Conservation (phyloP, 73 alveolate genomes). For the Diophrys sp. region DNA sequence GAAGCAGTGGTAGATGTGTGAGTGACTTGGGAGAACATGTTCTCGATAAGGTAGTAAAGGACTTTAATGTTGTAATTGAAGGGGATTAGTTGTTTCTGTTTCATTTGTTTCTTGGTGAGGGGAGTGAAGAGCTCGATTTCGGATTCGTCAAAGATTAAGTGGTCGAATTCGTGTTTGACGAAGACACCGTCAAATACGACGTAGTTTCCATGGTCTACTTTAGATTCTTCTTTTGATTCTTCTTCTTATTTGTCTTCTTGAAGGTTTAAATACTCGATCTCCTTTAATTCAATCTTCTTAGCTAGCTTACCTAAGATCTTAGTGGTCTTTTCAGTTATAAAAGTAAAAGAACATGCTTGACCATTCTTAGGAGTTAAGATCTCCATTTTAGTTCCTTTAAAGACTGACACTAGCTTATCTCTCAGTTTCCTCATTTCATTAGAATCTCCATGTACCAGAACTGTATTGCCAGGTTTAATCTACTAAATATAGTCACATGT, state of each 20-base stretch:
- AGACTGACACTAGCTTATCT: slow-evolving; percentile 63
- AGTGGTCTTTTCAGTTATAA: slow-evolving; percentile 69
- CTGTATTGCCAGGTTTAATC: slow-evolving; percentile 91
- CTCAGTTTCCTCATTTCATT: slow-evolving; percentile 91
- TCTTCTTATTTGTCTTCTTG: slow-evolving; percentile 12
- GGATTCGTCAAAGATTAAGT: slow-evolving; percentile 41
- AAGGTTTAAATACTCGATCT: slow-evolving; percentile 2
- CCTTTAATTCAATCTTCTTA: neutral
- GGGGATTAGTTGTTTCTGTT: slow-evolving; percentile 57
- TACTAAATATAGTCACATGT: slow-evolving; percentile 91
- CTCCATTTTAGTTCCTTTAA: slow-evolving; percentile 62
- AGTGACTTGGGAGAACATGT: no score
- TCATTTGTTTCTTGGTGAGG: slow-evolving; percentile 36
- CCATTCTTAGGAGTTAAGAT: slow-evolving; percentile 85
- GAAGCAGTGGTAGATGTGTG: no score
- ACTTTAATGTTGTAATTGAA: slow-evolving; percentile 35
- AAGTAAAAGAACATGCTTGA: slow-evolving; percentile 64
- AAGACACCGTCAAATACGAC: slow-evolving; percentile 47
- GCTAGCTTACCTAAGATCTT: slow-evolving; percentile 11
- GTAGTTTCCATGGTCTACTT: slow-evolving; percentile 30
- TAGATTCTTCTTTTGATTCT: slow-evolving; percentile 13
- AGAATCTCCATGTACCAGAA: slow-evolving; percentile 97
- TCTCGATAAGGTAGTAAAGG: slow-evolving; percentile 38
- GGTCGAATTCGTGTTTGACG: slow-evolving; percentile 43
- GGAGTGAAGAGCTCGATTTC: slow-evolving; percentile 58